A percentile compares a stretch with the other conserved stretches of the same genome.
Evolutionary conservation across 257 asterid species (phyloP).

Genomic region (Parsonsia alboflavescens): DNA sequence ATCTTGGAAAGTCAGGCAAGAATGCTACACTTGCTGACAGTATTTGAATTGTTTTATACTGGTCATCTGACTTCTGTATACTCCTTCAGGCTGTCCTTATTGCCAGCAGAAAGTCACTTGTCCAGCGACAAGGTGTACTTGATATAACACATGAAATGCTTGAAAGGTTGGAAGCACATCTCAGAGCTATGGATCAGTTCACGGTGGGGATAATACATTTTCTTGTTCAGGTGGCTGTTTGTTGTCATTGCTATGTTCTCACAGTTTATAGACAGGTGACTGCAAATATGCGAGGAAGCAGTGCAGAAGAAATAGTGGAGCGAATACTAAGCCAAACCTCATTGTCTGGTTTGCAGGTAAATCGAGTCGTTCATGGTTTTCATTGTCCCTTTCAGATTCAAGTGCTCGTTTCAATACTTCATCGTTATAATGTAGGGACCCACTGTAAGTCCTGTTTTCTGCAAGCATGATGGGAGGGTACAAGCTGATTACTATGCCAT

Average conservation of each 20-base stretch:
- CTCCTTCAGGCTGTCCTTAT: conserved; percentile 77
- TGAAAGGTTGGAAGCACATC: conserved; percentile 94
- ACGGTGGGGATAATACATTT: conserved; percentile 46
- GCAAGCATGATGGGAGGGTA: conserved; percentile 56
- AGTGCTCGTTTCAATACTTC: conserved; percentile 14
- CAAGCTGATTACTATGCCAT: conserved; percentile 70
- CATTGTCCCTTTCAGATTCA: background rate
- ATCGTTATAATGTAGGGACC: conserved; percentile 68
- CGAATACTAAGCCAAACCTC: conserved; percentile 76
- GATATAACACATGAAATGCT: conserved; percentile 91
- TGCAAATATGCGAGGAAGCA: conserved; percentile 95
- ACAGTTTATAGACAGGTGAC: conserved; percentile 51
- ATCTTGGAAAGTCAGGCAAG: conserved; percentile 93
- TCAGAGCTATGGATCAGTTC: conserved; percentile 81
- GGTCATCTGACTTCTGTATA: conserved; percentile 6
- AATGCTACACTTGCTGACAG: conserved; percentile 6
- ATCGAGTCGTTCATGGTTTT: conserved; percentile 4
- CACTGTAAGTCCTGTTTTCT: conserved; percentile 80
- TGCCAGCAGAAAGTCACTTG: conserved; percentile 84
- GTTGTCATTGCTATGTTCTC: conserved; percentile 18
- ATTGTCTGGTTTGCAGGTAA: conserved; percentile 87
- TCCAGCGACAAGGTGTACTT: conserved; percentile 69
- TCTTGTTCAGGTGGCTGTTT: conserved; percentile 4
- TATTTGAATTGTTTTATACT: conserved; percentile 8
- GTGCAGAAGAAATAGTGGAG: conserved; percentile 92